Evolutionary conservation across 1,139 yeast species (phyloP).

Genomic region (Zhuliangozyma blackwelliae): DNA sequence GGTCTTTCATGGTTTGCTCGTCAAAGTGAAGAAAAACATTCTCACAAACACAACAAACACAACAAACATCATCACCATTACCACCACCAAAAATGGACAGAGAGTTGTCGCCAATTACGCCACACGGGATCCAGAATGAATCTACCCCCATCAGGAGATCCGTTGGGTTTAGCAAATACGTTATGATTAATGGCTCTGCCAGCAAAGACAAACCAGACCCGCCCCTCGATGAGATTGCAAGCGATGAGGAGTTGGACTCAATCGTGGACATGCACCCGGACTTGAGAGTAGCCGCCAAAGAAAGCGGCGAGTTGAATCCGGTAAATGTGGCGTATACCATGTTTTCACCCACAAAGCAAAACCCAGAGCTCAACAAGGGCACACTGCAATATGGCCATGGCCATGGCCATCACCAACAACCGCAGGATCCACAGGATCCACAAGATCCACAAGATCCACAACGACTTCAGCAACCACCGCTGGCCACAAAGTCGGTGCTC

Average conservation of each 20-base stretch:
- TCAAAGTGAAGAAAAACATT: neutral
- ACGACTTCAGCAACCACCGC: constrained; percentile 2
- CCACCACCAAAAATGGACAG: neutral
- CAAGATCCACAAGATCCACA: too few relatives aligned
- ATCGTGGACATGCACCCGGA: constrained; percentile 30
- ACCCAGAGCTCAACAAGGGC: constrained; percentile 2
- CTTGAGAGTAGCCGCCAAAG: constrained; percentile 23
- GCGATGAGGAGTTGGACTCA: constrained; percentile 9
- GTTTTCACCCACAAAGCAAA: constrained; percentile 31
- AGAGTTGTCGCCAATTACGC: neutral
- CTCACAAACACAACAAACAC: neutral
- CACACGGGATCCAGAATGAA: neutral
- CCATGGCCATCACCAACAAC: constrained; percentile 3
- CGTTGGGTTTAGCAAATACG: neutral
- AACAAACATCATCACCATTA: neutral
- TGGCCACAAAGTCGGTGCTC: too few relatives aligned
- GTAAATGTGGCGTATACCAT: constrained; percentile 40
- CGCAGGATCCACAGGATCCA: too few relatives aligned
- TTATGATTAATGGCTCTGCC: neutral
- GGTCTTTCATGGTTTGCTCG: constrained; percentile 5
- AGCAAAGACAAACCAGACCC: constrained; percentile 8
- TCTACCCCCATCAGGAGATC: neutral
- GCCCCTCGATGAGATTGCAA: neutral
- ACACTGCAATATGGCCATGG: neutral
- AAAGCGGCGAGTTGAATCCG: constrained; percentile 29